Percentiles rank a stretch among this genome's conserved stretches.
Conservation (phyloP, 2,329 filamentous ascomycete species). For the Fusarium sp. region DNA sequence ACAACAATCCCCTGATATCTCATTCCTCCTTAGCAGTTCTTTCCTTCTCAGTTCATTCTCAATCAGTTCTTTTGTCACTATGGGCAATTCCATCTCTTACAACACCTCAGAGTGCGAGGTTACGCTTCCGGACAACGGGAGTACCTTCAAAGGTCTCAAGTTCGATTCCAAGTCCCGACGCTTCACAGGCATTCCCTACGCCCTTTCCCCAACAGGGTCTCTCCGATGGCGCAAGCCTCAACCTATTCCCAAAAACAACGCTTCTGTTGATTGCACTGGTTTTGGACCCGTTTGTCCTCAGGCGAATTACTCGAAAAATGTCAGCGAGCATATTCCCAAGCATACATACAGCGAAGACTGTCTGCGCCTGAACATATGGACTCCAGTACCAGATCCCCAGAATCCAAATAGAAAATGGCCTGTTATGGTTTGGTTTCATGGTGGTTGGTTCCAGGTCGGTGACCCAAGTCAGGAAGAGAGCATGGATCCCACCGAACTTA, state of each 20-base stretch:
- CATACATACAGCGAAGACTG: slow-evolving; percentile 19
- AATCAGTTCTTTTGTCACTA: accelerated
- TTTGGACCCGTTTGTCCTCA: slow-evolving; percentile 11
- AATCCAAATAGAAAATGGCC: slow-evolving; percentile 38
- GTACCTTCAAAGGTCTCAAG: slow-evolving; percentile 49
- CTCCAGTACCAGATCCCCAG: not conserved
- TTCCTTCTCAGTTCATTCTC: not conserved
- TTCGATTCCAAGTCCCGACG: slow-evolving; percentile 50
- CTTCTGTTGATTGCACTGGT: not conserved
- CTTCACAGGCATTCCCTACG: slow-evolving; percentile 54
- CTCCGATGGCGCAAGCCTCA: slow-evolving; percentile 12
- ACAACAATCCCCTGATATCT: not conserved
- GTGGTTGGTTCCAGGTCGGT: slow-evolving; percentile 61
- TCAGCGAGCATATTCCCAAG: slow-evolving; percentile 15
- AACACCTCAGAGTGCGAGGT: slow-evolving; percentile 5
- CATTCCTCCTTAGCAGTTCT: not conserved
- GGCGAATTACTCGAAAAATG: slow-evolving; percentile 22
- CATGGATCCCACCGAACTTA: slow-evolving; percentile 58
- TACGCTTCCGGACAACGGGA: not conserved
- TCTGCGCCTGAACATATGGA: slow-evolving; percentile 7
- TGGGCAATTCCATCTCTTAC: slow-evolving; percentile 23
- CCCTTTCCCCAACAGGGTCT: slow-evolving; percentile 49
- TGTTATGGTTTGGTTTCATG: slow-evolving; percentile 54
- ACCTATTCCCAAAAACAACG: not conserved
- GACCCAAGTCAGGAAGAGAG: slow-evolving; percentile 55